phyloP scores from a whole-genome alignment of 2,329 filamentous ascomycete genomes.

The Aspergillus udagawae region DNA sequence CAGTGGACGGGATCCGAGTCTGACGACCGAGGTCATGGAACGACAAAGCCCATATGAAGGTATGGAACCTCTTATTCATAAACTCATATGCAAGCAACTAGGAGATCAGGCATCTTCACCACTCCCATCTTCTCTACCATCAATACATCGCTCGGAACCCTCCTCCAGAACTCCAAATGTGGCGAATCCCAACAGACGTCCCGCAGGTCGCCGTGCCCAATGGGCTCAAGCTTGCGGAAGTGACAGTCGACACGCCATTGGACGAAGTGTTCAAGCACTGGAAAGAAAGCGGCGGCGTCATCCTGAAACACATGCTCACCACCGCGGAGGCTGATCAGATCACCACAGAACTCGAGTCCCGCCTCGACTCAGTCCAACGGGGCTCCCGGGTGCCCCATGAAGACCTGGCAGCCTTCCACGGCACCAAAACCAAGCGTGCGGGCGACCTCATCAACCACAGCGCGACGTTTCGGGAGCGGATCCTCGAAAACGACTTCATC shows the following conservation, averaged over 20 bases:
- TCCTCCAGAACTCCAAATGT: neutral
- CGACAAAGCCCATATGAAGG: neutral
- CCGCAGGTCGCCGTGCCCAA: neutral
- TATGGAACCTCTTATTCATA: neutral
- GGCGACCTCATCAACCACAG: conserved; percentile 10
- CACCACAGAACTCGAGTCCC: neutral
- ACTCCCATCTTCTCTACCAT: too few species aligned
- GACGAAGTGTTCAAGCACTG: neutral
- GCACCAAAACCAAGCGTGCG: conserved; percentile 1
- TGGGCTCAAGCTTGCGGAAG: neutral
- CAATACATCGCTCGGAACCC: too few species aligned
- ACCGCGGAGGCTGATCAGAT: neutral
- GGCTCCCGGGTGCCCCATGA: neutral
- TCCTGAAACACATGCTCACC: neutral
- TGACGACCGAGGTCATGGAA: neutral
- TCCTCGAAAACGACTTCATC: conserved; percentile 27
- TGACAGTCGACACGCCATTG: neutral
- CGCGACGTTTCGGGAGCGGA: conserved; percentile 23
- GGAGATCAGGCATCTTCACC: too few species aligned
- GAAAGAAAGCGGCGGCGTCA: neutral
- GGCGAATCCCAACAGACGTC: neutral
- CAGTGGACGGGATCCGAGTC: neutral
- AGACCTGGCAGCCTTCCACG: neutral
- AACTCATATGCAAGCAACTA: neutral
- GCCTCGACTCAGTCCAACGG: neutral